These are phyloP conservation scores for Candida krabiensis DNA, from an alignment of 805 yeast species.

Conservation along the genomic window DNA sequence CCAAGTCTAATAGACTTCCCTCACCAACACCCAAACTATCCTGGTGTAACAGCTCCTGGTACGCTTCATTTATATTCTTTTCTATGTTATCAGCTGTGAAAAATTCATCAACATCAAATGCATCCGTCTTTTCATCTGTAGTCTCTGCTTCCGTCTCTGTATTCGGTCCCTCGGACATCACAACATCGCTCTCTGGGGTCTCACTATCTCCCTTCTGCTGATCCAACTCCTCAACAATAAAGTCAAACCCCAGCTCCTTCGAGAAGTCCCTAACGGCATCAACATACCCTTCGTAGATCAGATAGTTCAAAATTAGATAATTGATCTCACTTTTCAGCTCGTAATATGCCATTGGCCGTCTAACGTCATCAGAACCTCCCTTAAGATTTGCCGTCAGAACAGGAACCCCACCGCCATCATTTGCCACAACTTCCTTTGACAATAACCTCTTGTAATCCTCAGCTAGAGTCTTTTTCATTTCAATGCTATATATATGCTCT, in stretches of 20 bases:
- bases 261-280: constrained; percentile 65
- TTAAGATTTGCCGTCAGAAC: not conserved
- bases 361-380: constrained; percentile 3
- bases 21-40: constrained; percentile 1
- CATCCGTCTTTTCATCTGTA: constrained; percentile 1
- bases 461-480: too few relatives aligned
- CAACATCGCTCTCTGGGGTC: constrained; percentile 2
- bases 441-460: too few relatives aligned
- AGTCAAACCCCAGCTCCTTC: constrained; percentile 47
- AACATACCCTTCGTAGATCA: constrained; percentile 76
- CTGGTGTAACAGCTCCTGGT: constrained; percentile 9
- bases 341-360: constrained; percentile 8
- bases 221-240: constrained; percentile 28
- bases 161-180: too few relatives aligned
- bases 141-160: not conserved
- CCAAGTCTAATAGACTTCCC: constrained; percentile 10
- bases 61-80: constrained; percentile 14
- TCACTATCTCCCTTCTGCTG: constrained; percentile 4
- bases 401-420: too few relatives aligned
- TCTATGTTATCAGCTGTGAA: constrained; percentile 14
- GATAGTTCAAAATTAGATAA: constrained; percentile 64
- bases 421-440: too few relatives aligned
- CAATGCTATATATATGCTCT: not conserved
- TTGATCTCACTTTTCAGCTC: constrained; percentile 37
- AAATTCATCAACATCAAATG: constrained; percentile 10